Evolutionary conservation across 2,329 filamentous ascomycete species (phyloP).

Genomic region (Colletotrichum cereale): DNA sequence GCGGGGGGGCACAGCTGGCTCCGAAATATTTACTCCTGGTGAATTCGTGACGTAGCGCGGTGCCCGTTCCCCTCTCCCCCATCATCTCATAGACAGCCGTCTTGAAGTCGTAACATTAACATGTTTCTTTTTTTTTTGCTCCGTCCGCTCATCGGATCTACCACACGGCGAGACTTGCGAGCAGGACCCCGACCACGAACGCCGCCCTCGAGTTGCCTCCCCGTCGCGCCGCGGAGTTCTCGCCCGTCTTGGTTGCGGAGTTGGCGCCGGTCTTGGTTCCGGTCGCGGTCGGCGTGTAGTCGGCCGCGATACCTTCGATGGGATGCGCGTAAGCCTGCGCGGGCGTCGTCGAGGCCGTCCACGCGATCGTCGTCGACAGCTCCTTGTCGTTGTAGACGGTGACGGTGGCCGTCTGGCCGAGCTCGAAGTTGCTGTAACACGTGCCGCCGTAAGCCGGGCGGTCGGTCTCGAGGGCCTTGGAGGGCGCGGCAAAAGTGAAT

Average conservation of each 20-base stretch:
- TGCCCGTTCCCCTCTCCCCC: neutral
- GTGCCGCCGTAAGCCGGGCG: conserved; percentile 37
- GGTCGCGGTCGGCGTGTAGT: conserved; percentile 30
- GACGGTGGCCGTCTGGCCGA: conserved; percentile 34
- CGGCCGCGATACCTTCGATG: conserved; percentile 31
- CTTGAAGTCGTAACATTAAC: neutral
- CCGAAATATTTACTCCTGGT: neutral
- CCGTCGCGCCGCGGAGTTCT: conserved; percentile 21
- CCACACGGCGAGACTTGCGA: conserved; percentile 30
- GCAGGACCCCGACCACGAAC: conserved; percentile 19
- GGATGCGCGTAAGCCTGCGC: conserved; percentile 37
- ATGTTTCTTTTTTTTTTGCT: neutral
- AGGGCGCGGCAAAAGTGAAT: conserved; percentile 33
- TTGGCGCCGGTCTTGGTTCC: neutral
- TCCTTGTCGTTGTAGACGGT: conserved; percentile 33
- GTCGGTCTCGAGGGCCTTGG: conserved; percentile 19
- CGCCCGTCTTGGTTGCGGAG: conserved; percentile 20
- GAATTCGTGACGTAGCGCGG: neutral
- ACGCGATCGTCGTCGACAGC: conserved; percentile 35
- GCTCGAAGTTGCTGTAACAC: conserved; percentile 36
- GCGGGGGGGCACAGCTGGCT: neutral
- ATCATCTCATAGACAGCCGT: neutral
- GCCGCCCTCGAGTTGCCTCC: conserved; percentile 34
- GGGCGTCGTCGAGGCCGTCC: conserved; percentile 31
- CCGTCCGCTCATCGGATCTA: neutral